Conservation (phyloP, 2,329 filamentous ascomycete species). For the Tolypocladium pustulatum region DNA sequence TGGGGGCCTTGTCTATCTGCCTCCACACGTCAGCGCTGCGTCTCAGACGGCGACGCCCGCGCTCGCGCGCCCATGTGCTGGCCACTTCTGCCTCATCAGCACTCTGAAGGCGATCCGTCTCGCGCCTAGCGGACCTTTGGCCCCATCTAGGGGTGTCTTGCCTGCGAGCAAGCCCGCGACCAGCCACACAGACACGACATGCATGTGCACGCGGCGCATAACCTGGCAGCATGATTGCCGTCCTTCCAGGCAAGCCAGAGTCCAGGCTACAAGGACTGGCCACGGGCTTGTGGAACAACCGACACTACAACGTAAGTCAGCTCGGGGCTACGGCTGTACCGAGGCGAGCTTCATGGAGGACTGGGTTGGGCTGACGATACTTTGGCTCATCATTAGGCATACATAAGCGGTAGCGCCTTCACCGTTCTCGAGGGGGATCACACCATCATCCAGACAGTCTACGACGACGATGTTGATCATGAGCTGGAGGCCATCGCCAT, state of each 20-base stretch:
- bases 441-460: constrained; percentile 78
- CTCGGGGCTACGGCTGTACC: neutral
- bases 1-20: neutral
- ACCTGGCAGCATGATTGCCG: constrained; percentile 54
- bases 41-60: neutral
- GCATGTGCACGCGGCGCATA: neutral
- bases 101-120: neutral
- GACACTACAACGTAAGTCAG: constrained; percentile 58
- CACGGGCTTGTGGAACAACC: constrained; percentile 61
- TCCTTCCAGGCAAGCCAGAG: constrained; percentile 70
- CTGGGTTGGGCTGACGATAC: neutral
- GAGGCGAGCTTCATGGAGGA: neutral
- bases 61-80: neutral
- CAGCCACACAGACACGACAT: neutral
- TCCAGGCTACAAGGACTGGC: constrained; percentile 68
- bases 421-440: constrained; percentile 69
- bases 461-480: constrained; percentile 61
- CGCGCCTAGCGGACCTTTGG: neutral
- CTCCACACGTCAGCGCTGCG: neutral
- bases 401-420: constrained; percentile 82
- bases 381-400: constrained; percentile 46
- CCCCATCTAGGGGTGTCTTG: neutral
- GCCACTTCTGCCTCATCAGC: neutral
- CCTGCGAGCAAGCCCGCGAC: neutral
- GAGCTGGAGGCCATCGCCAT: constrained; percentile 65